These are phyloP conservation scores for Roridomyces roridus DNA, from an alignment of 768 basidiomycete species.

Conservation along the genomic window DNA sequence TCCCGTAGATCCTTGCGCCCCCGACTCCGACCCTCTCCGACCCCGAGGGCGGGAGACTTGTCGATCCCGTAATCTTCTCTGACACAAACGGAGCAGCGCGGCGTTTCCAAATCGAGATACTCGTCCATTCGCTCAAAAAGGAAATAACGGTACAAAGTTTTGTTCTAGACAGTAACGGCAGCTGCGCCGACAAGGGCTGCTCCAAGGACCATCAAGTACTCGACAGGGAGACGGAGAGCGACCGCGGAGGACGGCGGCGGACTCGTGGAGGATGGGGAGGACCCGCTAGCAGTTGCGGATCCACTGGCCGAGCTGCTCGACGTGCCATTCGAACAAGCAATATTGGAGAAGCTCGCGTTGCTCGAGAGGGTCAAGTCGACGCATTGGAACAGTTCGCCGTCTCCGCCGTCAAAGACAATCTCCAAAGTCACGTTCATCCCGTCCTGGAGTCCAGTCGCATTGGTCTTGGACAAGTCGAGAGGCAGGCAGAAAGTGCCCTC, in stretches of 20 bases:
- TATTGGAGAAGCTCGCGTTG: constrained; percentile 48
- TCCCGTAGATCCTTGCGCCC: too few species aligned
- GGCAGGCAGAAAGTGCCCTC: constrained; percentile 74
- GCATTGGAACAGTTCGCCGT: constrained; percentile 81
- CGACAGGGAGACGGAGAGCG: not conserved
- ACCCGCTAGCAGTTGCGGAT: not conserved
- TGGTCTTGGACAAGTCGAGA: constrained; percentile 61
- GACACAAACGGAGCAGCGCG: too few species aligned
- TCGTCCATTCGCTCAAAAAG: too few species aligned
- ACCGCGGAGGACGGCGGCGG: not conserved
- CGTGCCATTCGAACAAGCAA: constrained; percentile 43
- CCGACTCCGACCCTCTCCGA: too few species aligned
- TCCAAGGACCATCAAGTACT: not conserved
- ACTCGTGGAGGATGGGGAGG: not conserved
- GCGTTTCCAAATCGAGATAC: too few species aligned
- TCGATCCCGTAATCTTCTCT: too few species aligned
- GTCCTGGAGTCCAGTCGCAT: constrained; percentile 55
- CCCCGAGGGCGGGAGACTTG: too few species aligned
- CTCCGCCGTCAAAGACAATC: constrained; percentile 72
- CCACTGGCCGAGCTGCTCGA: constrained; percentile 23
- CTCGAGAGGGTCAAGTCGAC: constrained; percentile 77
- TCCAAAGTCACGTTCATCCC: constrained; percentile 81
- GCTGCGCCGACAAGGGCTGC: constrained; percentile 5
- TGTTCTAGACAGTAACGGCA: not conserved
- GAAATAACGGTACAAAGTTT: too few species aligned